Conservation (phyloP, 176 grass and related monocot genomes). For the Saccharum officinarum region DNA sequence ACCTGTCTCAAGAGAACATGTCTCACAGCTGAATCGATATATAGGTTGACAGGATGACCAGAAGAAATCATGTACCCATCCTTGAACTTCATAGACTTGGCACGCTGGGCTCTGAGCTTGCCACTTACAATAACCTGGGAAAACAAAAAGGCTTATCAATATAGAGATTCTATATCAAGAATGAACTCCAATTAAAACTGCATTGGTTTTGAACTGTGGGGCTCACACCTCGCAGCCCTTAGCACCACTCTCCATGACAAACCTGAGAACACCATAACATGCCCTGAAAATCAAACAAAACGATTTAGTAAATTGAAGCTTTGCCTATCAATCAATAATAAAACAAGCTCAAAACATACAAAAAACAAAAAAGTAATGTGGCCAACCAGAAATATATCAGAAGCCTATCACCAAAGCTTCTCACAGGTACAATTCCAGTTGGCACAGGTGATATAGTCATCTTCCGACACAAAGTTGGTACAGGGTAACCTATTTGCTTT, state of each 20-base stretch:
- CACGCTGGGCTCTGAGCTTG: constrained; percentile 71
- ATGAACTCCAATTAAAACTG: neutral
- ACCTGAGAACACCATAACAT: constrained; percentile 84
- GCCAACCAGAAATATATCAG: constrained; percentile 28
- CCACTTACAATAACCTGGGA: constrained; percentile 76
- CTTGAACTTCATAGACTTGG: constrained; percentile 92
- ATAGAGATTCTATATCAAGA: neutral
- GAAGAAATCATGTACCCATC: constrained; percentile 90
- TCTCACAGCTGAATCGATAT: constrained; percentile 73
- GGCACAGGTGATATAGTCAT: constrained; percentile 61
- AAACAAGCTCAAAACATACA: neutral
- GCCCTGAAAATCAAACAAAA: constrained; percentile 33
- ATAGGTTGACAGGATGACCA: constrained; percentile 71
- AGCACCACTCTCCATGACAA: constrained; percentile 89
- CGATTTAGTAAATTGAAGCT: neutral
- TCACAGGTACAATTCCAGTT: constrained; percentile 6
- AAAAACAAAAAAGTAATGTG: neutral
- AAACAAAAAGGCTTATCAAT: neutral
- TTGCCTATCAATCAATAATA: neutral
- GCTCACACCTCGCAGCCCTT: constrained; percentile 69
- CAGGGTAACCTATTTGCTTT: constrained; percentile 81
- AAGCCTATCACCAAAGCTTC: constrained; percentile 33
- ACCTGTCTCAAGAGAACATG: constrained; percentile 87
- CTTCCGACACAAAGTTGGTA: constrained; percentile 97
- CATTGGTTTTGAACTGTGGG: neutral